phyloP scores from a whole-genome alignment of 305 asterid genomes.

The Petunia hybrid region DNA sequence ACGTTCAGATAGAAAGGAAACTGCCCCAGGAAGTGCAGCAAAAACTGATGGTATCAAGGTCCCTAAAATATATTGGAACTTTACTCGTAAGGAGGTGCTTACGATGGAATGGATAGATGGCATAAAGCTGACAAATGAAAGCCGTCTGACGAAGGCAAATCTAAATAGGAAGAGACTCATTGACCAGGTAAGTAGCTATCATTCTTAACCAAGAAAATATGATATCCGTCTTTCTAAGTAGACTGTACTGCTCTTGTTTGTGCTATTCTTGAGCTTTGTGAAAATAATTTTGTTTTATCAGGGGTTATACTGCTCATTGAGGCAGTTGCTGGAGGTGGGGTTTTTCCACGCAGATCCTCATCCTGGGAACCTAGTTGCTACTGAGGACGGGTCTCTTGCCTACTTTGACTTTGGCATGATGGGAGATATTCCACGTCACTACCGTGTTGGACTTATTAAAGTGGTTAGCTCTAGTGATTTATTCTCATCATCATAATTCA shows the following conservation, averaged over 20 bases:
- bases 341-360: conserved; percentile 99
- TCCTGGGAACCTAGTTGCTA: conserved; percentile 97
- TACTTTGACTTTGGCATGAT: conserved; percentile 99
- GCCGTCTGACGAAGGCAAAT: conserved; percentile 69
- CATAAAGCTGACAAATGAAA: conserved; percentile 83
- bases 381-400: conserved; percentile 87
- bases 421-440: conserved; percentile 98
- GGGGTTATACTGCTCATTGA: conserved; percentile 95
- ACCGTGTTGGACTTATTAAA: conserved; percentile 94
- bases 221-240: neutral
- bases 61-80: conserved; percentile 92
- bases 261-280: neutral
- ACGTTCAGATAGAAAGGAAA: conserved; percentile 54
- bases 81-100: conserved; percentile 88
- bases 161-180: conserved; percentile 80
- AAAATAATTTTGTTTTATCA: conserved; percentile 36
- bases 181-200: conserved; percentile 66
- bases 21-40: conserved; percentile 38
- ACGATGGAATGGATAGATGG: conserved; percentile 99
- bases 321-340: conserved; percentile 97
- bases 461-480: conserved; percentile 59
- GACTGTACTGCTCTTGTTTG: neutral
- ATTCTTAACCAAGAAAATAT: neutral
- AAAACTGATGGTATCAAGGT: conserved; percentile 69
- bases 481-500: neutral